Evolutionary conservation across 2,329 filamentous ascomycete genomes (phyloP).

Genomic region (Pestalotiopsis sp.): DNA sequence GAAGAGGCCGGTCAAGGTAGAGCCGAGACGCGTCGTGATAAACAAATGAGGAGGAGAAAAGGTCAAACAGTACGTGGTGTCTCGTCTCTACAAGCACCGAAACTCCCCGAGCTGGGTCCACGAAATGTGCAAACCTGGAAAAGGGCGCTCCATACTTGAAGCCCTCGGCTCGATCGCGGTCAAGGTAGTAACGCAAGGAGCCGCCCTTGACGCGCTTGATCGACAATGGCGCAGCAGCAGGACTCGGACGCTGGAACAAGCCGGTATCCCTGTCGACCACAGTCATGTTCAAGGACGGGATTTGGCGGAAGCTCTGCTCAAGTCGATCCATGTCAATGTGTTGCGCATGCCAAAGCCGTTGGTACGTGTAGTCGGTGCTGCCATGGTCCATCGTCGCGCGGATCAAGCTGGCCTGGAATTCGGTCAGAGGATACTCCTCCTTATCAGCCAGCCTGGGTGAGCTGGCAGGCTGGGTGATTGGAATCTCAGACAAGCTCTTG

Average conservation of each 20-base stretch:
- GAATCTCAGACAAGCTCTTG: background rate
- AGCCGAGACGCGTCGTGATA: background rate
- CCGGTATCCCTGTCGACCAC: background rate
- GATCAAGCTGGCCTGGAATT: background rate
- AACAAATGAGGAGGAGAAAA: background rate
- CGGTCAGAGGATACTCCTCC: background rate
- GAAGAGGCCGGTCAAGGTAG: background rate
- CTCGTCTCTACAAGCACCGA: background rate
- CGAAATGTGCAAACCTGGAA: background rate
- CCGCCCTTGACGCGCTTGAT: background rate
- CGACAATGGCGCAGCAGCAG: background rate
- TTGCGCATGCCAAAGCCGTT: background rate
- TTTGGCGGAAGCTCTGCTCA: background rate
- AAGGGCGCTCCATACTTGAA: background rate
- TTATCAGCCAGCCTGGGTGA: background rate
- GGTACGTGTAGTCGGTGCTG: background rate
- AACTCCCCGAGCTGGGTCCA: background rate
- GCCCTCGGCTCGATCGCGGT: background rate
- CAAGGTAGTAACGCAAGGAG: background rate
- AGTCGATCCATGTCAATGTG: background rate
- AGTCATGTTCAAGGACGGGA: background rate
- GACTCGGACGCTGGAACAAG: background rate
- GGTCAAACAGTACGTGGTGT: background rate
- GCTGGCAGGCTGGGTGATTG: too few relatives aligned
- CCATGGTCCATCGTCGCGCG: background rate